phyloP scores from a whole-genome alignment of 768 basidiomycete genomes.

The Exidia glandulosa region DNA sequence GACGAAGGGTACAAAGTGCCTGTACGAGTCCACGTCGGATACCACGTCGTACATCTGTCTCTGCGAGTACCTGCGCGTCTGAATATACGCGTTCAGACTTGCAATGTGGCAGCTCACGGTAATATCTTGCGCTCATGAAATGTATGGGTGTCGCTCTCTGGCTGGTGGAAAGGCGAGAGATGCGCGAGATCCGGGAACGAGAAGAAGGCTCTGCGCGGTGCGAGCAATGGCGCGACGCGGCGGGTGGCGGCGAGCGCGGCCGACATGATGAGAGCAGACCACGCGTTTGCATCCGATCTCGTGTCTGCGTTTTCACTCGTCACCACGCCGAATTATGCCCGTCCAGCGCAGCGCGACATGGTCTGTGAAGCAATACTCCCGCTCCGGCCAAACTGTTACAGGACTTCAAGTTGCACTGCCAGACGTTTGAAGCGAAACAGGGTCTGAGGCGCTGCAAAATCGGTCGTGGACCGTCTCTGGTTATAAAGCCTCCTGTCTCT shows the following conservation, averaged over 20 bases:
- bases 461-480: no score
- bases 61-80: constrained; percentile 67
- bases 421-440: no score
- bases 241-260: not conserved
- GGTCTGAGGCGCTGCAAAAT: no score
- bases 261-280: not conserved
- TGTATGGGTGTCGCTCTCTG: constrained; percentile 37
- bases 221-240: not conserved
- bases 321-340: not conserved
- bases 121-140: constrained; percentile 81
- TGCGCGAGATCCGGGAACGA: constrained; percentile 40
- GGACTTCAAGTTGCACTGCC: no score
- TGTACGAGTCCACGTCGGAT: constrained; percentile 78
- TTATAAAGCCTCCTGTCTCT: no score
- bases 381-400: no score
- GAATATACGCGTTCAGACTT: constrained; percentile 1
- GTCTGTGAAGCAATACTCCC: no score
- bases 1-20: constrained; percentile 84
- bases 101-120: constrained; percentile 48
- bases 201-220: constrained; percentile 27
- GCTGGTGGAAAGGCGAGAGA: constrained; percentile 27
- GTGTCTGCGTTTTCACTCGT: not conserved
- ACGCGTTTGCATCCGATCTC: not conserved
- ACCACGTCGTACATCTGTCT: constrained; percentile 78
- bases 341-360: no score